Base-by-base conservation (phyloP, 768 basidiomycete species). In the Hericium rajendrae region DNA sequence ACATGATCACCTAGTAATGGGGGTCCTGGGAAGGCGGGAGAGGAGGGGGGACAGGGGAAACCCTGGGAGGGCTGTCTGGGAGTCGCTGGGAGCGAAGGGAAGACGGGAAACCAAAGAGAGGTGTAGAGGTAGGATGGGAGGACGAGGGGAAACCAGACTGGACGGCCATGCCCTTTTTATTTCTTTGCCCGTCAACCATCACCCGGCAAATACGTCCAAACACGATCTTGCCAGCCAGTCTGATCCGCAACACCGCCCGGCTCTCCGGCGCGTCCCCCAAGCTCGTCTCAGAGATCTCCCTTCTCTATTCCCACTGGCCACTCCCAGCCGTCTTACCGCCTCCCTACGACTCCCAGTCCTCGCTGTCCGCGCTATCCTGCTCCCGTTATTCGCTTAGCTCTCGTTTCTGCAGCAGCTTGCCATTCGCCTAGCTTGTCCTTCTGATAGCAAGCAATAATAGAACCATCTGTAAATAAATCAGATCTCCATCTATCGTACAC, bases 51-150 rank as follows among this genome's bases (percentile, higher is more conserved):
- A 63, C 56, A 61, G 60, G 63, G 66, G 61, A 55, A 18, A 43
- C 41, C 41, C 41, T 43, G 41, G 41, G 18, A 43, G 41, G 41
- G 41, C 41, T 43, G 18, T 18, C 41, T 43, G 18, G 41, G 53
- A 28, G 38, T 55, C 48, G 55, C 57, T 51, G 52, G 51, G 55
- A 50, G 56, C 56, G 59, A 39, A 32, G 26, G 57, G 53, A 53
- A 63, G 65, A 67, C 70, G 68, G 41, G 16, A 43, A 43, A 43
- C 16, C 67, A 53, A 62, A 50, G 61, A 64, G 63, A 60, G 56
- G 51, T 51, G 46, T 49, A 38, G 50, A 54, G 22, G 56, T 54
- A 56, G 41, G 51, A 26, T 38, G 53, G 51, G 37, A 24, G 48
- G 15, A 41, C 18, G 18, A 50, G 46, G 28, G 28, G 2, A 43